Base-by-base conservation (phyloP, 805 yeast genomes). In the Nakazawaea peltata region DNA sequence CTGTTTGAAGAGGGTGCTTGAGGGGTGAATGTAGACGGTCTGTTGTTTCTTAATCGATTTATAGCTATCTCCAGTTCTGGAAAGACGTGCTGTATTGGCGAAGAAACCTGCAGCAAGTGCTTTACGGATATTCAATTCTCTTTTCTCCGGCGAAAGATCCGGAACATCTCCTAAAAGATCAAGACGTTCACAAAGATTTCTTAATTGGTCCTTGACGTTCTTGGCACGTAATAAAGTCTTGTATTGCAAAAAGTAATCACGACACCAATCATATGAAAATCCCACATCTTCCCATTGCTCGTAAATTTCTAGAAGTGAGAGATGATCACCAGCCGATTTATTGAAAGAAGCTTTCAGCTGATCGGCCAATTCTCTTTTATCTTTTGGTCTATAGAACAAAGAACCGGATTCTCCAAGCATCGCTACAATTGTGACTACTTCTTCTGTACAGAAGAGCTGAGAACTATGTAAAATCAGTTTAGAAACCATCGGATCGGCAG, bases 401-500 rank as follows among this genome's bases (percentile, higher is more conserved):
- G 81, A 71, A 3, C 80, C 74, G 13, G 90, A 67, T 44, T 83
- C 94, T 17, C 85, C 81, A 18, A 92, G 57, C 90, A 90, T 84
- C 1, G 97, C 68, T 10, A 87, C 71, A 10, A 92, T 74, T 0
- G 86, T 73, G 14, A 87, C 50, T 2, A 86, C 67, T 42, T 84
- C 92, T 2, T 69, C 68, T 2, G 79, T 66, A 32, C 94, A 87
- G 1, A 71, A 63, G 33, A 65, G 66, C 11, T 66, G 66, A 0
- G 71, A 73, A 33, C 94, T 77, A 1, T 75, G 61, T 10, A 90
- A 54, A 22, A 92, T 52, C 5, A 79, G 76, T 51, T 83, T 85
- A 6, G 96, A 79, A 48, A 87, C 67, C 67, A 84, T 84, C 4
- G 97, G 97, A 45, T 86, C 94, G 43, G 88, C 71, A 0, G 98